phyloP scores from a whole-genome alignment of 2,329 filamentous ascomycete species.

The Epicoccum nigrum region DNA sequence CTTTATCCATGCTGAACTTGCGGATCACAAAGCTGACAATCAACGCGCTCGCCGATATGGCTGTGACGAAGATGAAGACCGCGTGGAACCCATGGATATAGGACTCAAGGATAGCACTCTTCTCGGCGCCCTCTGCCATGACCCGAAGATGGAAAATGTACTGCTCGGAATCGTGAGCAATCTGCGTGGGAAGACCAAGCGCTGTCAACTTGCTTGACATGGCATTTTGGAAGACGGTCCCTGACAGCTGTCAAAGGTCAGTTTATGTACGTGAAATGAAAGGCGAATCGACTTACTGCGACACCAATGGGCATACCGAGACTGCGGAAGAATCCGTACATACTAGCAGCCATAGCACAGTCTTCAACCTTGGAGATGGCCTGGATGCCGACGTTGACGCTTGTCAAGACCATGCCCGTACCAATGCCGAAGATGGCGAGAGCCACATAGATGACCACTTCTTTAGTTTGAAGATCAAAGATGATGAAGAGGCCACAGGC shows the following conservation, averaged over 20 bases:
- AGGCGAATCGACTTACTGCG: slow-evolving; percentile 28
- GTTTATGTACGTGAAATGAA: neutral
- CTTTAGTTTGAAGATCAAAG: slow-evolving; percentile 42
- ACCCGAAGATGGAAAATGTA: slow-evolving; percentile 30
- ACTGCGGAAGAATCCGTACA: slow-evolving; percentile 49
- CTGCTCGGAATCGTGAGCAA: slow-evolving; percentile 39
- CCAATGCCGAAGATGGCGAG: slow-evolving; percentile 51
- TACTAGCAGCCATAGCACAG: slow-evolving; percentile 43
- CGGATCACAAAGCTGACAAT: slow-evolving; percentile 35
- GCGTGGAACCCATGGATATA: slow-evolving; percentile 36
- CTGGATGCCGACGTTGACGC: slow-evolving; percentile 50
- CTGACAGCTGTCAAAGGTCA: slow-evolving; percentile 23
- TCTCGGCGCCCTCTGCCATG: slow-evolving; percentile 26
- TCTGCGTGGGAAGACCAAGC: slow-evolving; percentile 24
- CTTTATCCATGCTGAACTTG: slow-evolving; percentile 41
- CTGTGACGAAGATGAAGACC: slow-evolving; percentile 34
- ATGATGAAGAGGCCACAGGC: slow-evolving; percentile 49
- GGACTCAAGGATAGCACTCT: slow-evolving; percentile 26
- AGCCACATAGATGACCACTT: slow-evolving; percentile 45
- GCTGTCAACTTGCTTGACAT: slow-evolving; percentile 40
- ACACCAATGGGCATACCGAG: slow-evolving; percentile 56
- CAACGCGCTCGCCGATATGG: slow-evolving; percentile 31
- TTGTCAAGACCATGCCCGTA: slow-evolving; percentile 50
- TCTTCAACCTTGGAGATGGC: slow-evolving; percentile 44
- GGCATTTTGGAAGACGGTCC: slow-evolving; percentile 51